Percentiles rank a stretch among this genome's conserved stretches.
Conservation (phyloP, 257 asterid species). For the Cordia subcordata region DNA sequence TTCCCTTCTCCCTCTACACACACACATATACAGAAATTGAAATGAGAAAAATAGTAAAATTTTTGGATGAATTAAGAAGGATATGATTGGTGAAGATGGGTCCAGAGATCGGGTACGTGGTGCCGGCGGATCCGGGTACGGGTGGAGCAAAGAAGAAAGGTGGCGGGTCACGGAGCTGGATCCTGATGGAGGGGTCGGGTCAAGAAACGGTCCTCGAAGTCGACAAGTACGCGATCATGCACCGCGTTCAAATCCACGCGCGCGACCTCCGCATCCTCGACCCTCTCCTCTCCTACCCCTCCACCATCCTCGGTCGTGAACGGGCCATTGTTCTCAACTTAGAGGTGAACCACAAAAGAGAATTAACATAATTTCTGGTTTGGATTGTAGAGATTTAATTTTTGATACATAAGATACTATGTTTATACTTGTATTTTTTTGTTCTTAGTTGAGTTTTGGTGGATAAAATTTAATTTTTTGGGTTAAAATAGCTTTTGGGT, state of each 20-base stretch:
- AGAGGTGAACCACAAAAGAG: conserved; percentile 35
- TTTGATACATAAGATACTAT: background rate
- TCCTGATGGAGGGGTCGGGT: conserved; percentile 57
- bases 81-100: conserved; percentile 42
- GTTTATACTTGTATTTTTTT: background rate
- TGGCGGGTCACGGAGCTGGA: conserved; percentile 69
- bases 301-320: conserved; percentile 86
- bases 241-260: conserved; percentile 82
- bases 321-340: conserved; percentile 84
- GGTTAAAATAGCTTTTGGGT: too few species aligned
- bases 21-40: background rate
- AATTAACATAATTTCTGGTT: background rate
- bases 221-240: conserved; percentile 84
- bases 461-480: background rate
- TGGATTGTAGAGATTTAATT: too few species aligned
- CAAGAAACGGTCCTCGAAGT: conserved; percentile 54
- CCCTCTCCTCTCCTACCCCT: conserved; percentile 77
- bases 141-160: conserved; percentile 51
- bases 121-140: conserved; percentile 50
- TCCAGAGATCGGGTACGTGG: conserved; percentile 62
- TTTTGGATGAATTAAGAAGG: conserved; percentile 4
- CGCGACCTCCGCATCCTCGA: conserved; percentile 91
- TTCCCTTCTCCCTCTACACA: background rate
- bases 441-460: too few species aligned
- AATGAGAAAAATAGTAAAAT: too few species aligned